Conservation (phyloP, 179 eudicot genomes). For the Vitellaria paradoxa region DNA sequence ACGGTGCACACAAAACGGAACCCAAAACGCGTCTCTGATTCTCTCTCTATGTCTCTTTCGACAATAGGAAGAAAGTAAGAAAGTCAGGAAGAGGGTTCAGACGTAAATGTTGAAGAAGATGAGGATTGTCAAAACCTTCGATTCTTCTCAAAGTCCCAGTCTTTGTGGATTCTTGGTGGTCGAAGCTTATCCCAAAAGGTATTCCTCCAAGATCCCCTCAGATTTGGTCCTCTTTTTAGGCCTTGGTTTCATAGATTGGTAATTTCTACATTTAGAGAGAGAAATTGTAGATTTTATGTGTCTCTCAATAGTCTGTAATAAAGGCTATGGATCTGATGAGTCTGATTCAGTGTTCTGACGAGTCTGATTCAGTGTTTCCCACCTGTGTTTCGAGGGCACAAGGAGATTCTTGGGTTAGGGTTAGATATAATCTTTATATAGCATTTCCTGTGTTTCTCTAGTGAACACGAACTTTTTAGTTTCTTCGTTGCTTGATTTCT, state of each 20-base stretch:
- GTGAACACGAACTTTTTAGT: conserved; percentile 1
- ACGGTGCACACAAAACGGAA: too few relatives aligned
- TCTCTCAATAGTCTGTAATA: background rate
- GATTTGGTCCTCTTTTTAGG: conserved; percentile 54
- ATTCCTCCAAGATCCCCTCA: conserved; percentile 56
- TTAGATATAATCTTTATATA: conserved; percentile 22
- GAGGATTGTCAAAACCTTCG: conserved; percentile 35
- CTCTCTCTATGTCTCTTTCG: too few relatives aligned
- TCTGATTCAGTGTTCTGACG: too few relatives aligned
- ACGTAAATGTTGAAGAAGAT: conserved; percentile 17
- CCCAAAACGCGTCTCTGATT: too few relatives aligned
- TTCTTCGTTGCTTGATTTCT: conserved; percentile 5
- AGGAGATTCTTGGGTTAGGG: conserved; percentile 18
- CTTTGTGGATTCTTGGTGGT: conserved; percentile 43
- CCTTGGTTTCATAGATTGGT: conserved; percentile 64
- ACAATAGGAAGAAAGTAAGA: too few relatives aligned
- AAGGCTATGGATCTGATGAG: conserved; percentile 23
- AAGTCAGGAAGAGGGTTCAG: too few relatives aligned
- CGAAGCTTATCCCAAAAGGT: conserved; percentile 58
- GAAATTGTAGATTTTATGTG: background rate
- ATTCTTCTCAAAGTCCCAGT: conserved; percentile 30
- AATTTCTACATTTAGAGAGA: background rate
- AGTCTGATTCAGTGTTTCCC: conserved; percentile 23
- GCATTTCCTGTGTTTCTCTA: background rate
- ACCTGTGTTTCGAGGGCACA: conserved; percentile 20